Percentiles rank a stretch among this genome's conserved stretches.
Conservation (phyloP, 805 yeast species). For the Candida loeiensis region DNA sequence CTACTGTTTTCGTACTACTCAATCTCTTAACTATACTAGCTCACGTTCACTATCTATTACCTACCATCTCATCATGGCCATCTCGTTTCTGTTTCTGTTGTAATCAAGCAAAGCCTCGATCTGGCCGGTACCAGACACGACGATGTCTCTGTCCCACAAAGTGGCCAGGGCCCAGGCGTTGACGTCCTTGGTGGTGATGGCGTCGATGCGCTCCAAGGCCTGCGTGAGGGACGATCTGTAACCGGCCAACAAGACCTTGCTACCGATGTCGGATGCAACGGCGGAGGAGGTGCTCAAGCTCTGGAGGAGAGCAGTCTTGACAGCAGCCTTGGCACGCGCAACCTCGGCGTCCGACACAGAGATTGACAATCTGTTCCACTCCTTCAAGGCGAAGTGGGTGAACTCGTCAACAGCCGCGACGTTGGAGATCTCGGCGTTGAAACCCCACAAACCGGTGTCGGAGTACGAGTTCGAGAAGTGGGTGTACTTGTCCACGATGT, state of each 20-base stretch:
- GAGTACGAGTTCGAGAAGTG: conserved; percentile 73
- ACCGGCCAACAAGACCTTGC: conserved; percentile 57
- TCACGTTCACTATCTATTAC: background rate
- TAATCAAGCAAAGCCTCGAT: conserved; percentile 82
- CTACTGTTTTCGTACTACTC: too few species aligned
- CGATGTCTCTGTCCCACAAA: conserved; percentile 82
- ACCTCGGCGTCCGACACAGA: conserved; percentile 76
- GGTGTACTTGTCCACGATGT: conserved; percentile 64
- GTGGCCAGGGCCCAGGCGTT: conserved; percentile 70
- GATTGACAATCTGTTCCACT: conserved; percentile 82
- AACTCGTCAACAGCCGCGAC: conserved; percentile 65
- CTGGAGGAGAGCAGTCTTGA: conserved; percentile 60
- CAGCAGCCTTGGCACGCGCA: conserved; percentile 68
- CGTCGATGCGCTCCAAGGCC: conserved; percentile 59
- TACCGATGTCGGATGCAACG: conserved; percentile 56
- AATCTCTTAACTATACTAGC: too few species aligned
- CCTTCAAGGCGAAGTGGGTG: conserved; percentile 75
- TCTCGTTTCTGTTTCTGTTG: conserved; percentile 82
- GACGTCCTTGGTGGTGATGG: conserved; percentile 55
- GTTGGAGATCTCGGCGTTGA: conserved; percentile 62
- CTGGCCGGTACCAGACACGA: conserved; percentile 80
- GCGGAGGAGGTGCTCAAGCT: conserved; percentile 47
- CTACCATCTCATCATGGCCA: conserved; percentile 80
- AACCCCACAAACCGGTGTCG: conserved; percentile 84
- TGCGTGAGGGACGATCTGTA: conserved; percentile 59